Evolutionary conservation across 2,329 filamentous ascomycete genomes (phyloP).

Genomic region (Gliomastix tumulicola): DNA sequence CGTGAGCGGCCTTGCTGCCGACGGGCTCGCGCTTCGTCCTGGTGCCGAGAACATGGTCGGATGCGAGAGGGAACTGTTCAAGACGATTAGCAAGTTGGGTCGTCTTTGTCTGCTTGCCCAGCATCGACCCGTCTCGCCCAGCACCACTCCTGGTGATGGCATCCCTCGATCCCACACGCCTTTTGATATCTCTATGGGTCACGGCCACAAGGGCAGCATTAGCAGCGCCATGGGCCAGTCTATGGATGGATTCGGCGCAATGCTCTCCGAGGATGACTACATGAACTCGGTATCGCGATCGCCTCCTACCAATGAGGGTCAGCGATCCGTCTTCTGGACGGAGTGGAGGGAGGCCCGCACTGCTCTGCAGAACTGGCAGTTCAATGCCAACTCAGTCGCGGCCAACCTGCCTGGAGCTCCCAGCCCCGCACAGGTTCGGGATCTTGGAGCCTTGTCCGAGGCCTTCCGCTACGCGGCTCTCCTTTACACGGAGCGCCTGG

Average conservation of each 20-base stretch:
- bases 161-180: slow-evolving; percentile 26
- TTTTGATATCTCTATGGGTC: too few relatives aligned
- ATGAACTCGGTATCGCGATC: slow-evolving; percentile 31
- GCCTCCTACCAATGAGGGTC: slow-evolving; percentile 46
- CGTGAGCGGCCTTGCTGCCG: slow-evolving; percentile 49
- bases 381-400: slow-evolving; percentile 49
- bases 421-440: slow-evolving; percentile 57
- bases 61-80: slow-evolving; percentile 82
- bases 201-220: slow-evolving; percentile 50
- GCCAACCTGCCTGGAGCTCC: slow-evolving; percentile 41
- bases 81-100: slow-evolving; percentile 75
- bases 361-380: slow-evolving; percentile 75
- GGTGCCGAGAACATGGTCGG: slow-evolving; percentile 80
- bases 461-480: slow-evolving; percentile 85
- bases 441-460: slow-evolving; percentile 78
- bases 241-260: slow-evolving; percentile 55
- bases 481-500: slow-evolving; percentile 83
- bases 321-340: slow-evolving; percentile 65
- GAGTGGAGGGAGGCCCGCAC: slow-evolving; percentile 79
- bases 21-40: slow-evolving; percentile 35
- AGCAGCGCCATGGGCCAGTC: too few relatives aligned
- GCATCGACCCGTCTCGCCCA: slow-evolving; percentile 41
- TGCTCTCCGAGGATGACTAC: slow-evolving; percentile 48
- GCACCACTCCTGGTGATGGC: slow-evolving; percentile 7
- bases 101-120: slow-evolving; percentile 81